Evolutionary conservation across 106 monocot genomes (phyloP), one percentile per base, ranked within the genome.

Genomic region (Ottelia alismoides): DNA sequence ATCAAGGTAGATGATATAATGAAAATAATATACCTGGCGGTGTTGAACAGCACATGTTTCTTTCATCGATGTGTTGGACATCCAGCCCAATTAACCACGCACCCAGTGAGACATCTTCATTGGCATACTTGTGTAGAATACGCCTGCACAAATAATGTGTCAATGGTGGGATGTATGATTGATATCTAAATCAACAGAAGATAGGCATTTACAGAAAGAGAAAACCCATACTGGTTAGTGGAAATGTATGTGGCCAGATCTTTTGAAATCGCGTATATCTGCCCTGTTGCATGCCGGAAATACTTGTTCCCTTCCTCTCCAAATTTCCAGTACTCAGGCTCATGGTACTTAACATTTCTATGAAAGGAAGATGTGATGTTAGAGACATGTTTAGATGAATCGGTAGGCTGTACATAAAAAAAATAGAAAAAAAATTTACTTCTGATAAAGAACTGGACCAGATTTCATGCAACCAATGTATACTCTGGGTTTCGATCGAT

Each of bases 391-490:
- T 6, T 43, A 43, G 40, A 7, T 43, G 40, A 6, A 7, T 43
- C 40, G 16, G 10, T 7, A 43, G 16, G 10, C 16, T 43, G 16
- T 16, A 16, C 10, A 16, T 43, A 6, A 43, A 6, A 43, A 6
- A 7, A 43, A 28, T 16, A 43, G 6, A 43, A 16, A 43, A 16
- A 25, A n/a, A 16, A 31, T 59, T 71, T 84, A 93, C 92, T 80
- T 65, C 58, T 83, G 73, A 30, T 83, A 60, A n/a, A 87, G 56
- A 60, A 93, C 87, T 26, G 75, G 87, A 53, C 92, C 87, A 43
- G 92, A 93, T 58, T 92, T 92, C 92, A 92, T 92, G 61, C 86
- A 92, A 5, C 92, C 86, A 22, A 87, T 72, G 56, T 92, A 93
- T 31, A 81, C 72, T 44, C 67, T 74, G 22, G 83, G 83, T 72